Percentiles rank a stretch among this genome's conserved stretches.
Conservation (phyloP, 495 filamentous ascomycete genomes). For the Daldinia childiae region DNA sequence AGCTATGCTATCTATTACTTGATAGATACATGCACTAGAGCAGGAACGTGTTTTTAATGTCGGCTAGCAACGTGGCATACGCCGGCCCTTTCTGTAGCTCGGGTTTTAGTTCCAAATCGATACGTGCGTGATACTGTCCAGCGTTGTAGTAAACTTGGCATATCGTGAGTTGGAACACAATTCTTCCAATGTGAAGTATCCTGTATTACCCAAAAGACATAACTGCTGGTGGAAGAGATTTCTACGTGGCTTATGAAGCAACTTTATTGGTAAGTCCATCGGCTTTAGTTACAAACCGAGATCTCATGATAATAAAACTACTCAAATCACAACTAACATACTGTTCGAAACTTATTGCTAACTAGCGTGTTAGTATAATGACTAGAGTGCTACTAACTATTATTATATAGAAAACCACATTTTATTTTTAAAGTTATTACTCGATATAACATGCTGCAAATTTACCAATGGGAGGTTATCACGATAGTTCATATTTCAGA, state of each 20-base stretch:
- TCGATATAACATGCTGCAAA: neutral
- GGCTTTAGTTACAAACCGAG: neutral
- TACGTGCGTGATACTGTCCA: neutral
- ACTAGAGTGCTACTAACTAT: neutral
- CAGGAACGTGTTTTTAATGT: conserved; percentile 18
- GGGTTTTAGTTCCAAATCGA: conserved; percentile 8
- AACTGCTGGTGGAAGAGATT: neutral
- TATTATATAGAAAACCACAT: neutral
- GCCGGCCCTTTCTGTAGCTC: conserved; percentile 9
- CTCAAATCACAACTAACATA: neutral
- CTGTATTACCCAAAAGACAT: neutral
- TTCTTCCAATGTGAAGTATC: neutral
- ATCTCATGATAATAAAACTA: neutral
- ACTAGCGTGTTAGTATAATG: neutral
- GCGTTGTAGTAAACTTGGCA: conserved; percentile 1
- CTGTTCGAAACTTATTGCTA: neutral
- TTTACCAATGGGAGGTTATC: neutral
- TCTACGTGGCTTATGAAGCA: conserved; percentile 4
- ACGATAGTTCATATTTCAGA: neutral
- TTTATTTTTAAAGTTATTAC: neutral
- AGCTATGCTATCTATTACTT: conserved; percentile 9
- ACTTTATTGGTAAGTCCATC: neutral
- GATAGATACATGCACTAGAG: conserved; percentile 15
- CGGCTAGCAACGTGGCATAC: conserved; percentile 25
- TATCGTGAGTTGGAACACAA: neutral